phyloP scores from a whole-genome alignment of 306 rosid genomes.

The Rosa rugosa region DNA sequence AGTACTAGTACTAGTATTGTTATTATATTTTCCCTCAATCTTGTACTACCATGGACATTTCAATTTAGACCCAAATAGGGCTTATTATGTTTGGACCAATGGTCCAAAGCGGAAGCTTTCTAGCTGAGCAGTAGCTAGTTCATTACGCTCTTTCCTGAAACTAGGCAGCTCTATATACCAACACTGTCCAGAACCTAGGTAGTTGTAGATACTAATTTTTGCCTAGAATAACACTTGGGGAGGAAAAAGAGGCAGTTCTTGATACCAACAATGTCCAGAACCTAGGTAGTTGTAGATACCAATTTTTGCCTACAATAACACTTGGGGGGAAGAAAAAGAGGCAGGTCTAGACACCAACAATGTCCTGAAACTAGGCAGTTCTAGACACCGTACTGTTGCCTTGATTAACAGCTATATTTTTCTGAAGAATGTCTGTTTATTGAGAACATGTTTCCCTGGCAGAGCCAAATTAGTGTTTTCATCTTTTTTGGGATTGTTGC shows the following conservation, averaged over 20 bases:
- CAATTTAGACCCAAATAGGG: not conserved
- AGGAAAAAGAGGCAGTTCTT: too few species aligned
- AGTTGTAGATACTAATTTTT: too few species aligned
- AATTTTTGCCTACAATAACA: not conserved
- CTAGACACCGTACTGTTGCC: not conserved
- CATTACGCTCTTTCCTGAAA: not conserved
- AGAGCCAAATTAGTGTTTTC: not conserved
- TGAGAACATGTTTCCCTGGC: not conserved
- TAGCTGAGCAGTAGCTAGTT: not conserved
- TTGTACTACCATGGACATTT: not conserved
- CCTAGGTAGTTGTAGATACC: not conserved
- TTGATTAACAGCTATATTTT: not conserved
- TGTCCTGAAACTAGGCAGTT: not conserved
- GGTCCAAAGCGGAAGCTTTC: not conserved
- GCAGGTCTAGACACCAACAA: not conserved
- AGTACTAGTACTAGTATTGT: too few species aligned
- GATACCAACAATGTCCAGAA: not conserved
- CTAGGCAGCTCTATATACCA: not conserved
- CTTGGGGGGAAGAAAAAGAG: not conserved
- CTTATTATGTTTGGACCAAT: not conserved
- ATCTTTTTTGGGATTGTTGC: not conserved
- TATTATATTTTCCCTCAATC: not conserved
- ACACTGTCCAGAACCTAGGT: too few species aligned
- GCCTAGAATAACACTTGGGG: not conserved
- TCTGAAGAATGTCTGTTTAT: not conserved